A percentile compares a stretch with the other conserved stretches of the same genome.
Conservation (phyloP, 2,329 filamentous ascomycete genomes). For the Cytospora leucostoma region DNA sequence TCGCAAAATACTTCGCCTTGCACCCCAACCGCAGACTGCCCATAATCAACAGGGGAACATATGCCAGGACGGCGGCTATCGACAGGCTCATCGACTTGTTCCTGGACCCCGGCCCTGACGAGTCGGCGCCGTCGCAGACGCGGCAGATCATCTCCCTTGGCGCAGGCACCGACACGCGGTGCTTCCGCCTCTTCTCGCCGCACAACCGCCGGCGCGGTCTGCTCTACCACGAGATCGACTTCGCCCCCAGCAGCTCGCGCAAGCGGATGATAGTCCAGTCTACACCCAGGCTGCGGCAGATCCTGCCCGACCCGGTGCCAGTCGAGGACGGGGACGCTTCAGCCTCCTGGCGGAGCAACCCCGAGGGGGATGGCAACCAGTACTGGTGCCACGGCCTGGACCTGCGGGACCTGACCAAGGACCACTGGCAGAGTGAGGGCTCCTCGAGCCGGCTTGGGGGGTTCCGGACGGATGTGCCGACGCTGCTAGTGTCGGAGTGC, state of each 20-base stretch:
- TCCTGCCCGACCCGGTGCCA: conserved; percentile 40
- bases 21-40: conserved; percentile 69
- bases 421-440: conserved; percentile 16
- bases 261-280: conserved; percentile 62
- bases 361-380: conserved; percentile 41
- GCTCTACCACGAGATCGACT: conserved; percentile 92
- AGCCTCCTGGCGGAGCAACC: conserved; percentile 46
- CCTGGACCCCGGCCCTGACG: conserved; percentile 44
- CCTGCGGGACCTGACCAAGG: conserved; percentile 60
- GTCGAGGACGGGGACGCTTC: conserved; percentile 25
- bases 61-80: conserved; percentile 81
- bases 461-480: conserved; percentile 65
- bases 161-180: conserved; percentile 89
- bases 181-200: conserved; percentile 69
- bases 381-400: conserved; percentile 68
- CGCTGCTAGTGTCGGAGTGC: conserved; percentile 89
- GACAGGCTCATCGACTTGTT: conserved; percentile 77
- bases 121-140: conserved; percentile 10
- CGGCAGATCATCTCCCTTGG: conserved; percentile 90
- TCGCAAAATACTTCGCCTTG: conserved; percentile 69
- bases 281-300: conserved; percentile 43
- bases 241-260: conserved; percentile 68
- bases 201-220: conserved; percentile 44
- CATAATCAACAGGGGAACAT: conserved; percentile 96
- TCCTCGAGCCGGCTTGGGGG: conserved; percentile 26